These are phyloP conservation scores for Xylaria nigripes DNA, from an alignment of 495 filamentous ascomycete genomes.

Conservation along the genomic window DNA sequence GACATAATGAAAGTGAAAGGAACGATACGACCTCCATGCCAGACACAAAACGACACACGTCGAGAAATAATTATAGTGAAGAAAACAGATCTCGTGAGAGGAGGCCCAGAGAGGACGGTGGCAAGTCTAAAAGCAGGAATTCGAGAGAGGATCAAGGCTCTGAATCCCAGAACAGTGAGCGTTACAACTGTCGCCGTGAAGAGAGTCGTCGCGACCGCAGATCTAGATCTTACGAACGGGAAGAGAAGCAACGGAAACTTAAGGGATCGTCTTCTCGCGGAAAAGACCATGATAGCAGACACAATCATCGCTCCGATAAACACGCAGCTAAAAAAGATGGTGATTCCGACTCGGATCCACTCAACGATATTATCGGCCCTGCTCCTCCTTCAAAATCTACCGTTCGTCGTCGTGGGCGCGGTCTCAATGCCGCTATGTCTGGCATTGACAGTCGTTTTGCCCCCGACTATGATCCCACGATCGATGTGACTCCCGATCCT, in stretches of 20 bases:
- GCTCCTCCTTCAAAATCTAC: conserved; percentile 48
- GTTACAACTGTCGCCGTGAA: conserved; percentile 10
- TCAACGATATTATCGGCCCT: conserved; percentile 76
- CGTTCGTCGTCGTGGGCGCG: conserved; percentile 68
- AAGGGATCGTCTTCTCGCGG: conserved; percentile 26
- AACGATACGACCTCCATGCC: conserved; percentile 6
- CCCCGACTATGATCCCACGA: conserved; percentile 63
- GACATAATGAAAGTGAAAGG: conserved; percentile 16
- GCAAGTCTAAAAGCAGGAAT: conserved; percentile 4
- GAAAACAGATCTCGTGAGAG: background rate
- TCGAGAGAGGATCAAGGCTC: conserved; percentile 10
- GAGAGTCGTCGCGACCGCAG: background rate
- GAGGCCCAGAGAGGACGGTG: conserved; percentile 5
- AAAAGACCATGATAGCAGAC: conserved; percentile 17
- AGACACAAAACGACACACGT: conserved; percentile 1
- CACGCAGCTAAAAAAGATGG: conserved; percentile 12
- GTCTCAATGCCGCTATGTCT: conserved; percentile 46
- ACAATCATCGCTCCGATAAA: conserved; percentile 3
- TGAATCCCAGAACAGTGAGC: conserved; percentile 26
- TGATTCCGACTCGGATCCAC: conserved; percentile 59
- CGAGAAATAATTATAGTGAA: conserved; percentile 4
- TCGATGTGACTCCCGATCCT: conserved; percentile 56
- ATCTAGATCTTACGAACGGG: background rate
- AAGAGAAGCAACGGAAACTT: conserved; percentile 18
- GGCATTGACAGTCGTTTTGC: conserved; percentile 78